These are phyloP conservation scores for Lentinus brumalis DNA, from an alignment of 768 basidiomycete genomes.

Conservation along the genomic window DNA sequence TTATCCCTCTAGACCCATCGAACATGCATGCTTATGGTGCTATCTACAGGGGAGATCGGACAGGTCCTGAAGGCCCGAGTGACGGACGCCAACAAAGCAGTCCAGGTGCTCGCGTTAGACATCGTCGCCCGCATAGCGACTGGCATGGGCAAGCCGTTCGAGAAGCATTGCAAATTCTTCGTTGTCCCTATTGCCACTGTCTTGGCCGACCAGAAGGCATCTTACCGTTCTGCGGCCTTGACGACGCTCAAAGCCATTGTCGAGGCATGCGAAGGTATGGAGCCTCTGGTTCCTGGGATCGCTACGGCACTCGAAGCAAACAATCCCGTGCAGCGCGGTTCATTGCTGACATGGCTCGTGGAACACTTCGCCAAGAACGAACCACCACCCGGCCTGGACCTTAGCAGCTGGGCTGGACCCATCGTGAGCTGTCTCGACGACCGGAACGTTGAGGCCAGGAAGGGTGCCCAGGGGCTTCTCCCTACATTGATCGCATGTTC, in stretches of 20 bases:
- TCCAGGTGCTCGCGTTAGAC: slow-evolving; percentile 88
- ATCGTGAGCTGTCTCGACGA: slow-evolving; percentile 86
- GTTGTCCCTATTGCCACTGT: slow-evolving; percentile 77
- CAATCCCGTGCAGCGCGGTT: slow-evolving; percentile 86
- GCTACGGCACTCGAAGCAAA: slow-evolving; percentile 79
- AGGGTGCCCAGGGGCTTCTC: slow-evolving; percentile 82
- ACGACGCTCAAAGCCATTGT: slow-evolving; percentile 83
- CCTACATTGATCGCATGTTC: slow-evolving; percentile 71
- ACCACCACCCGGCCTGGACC: slow-evolving; percentile 57
- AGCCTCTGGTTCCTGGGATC: slow-evolving; percentile 77
- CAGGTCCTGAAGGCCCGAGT: slow-evolving; percentile 87
- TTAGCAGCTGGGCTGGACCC: slow-evolving; percentile 64
- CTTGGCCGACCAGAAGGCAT: slow-evolving; percentile 90
- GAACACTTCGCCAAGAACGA: slow-evolving; percentile 77
- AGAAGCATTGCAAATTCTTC: slow-evolving; percentile 82
- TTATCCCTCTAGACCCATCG: slow-evolving; percentile 1
- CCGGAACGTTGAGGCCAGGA: slow-evolving; percentile 87
- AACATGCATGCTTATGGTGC: slow-evolving; percentile 8
- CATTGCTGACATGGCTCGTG: slow-evolving; percentile 75
- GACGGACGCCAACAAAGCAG: slow-evolving; percentile 91
- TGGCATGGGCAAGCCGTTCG: slow-evolving; percentile 96
- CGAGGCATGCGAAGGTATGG: slow-evolving; percentile 80
- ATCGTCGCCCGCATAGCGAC: slow-evolving; percentile 87
- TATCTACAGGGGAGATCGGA: slow-evolving; percentile 77
- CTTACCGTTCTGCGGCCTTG: slow-evolving; percentile 76